These are phyloP conservation scores for Thamnidium elegans DNA, from an alignment of 192 early-diverging fungal species.

Conservation along the genomic window DNA sequence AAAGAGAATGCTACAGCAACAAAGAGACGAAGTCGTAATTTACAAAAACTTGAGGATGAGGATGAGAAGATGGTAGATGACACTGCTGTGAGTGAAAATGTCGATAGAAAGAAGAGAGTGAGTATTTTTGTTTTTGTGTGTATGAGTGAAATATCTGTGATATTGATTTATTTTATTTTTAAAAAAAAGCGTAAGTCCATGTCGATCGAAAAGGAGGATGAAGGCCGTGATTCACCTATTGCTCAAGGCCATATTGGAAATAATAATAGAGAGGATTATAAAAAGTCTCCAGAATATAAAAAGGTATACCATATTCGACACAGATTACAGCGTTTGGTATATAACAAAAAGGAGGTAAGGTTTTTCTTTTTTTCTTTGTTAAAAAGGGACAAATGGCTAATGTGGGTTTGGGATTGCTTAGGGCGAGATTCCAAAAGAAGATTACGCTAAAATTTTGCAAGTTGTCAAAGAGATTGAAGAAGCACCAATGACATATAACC, in stretches of 20 bases:
- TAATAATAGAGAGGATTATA: not conserved
- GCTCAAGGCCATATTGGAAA: not conserved
- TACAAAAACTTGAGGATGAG: not conserved
- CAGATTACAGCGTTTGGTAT: conserved; percentile 30
- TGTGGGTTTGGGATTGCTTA: not conserved
- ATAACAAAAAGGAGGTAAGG: conserved; percentile 30
- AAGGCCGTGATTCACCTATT: not conserved
- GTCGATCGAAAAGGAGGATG: conserved; percentile 9
- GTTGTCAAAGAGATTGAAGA: conserved; percentile 30
- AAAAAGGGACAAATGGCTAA: not conserved
- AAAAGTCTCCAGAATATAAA: conserved; percentile 8
- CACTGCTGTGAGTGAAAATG: not conserved
- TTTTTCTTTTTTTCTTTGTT: not conserved
- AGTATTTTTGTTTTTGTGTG: not conserved
- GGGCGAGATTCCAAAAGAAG: conserved; percentile 29
- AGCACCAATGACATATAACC: conserved; percentile 22
- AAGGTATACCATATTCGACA: conserved; percentile 32
- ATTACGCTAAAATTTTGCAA: conserved; percentile 24
- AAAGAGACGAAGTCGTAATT: conserved; percentile 3
- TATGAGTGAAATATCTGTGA: not conserved
- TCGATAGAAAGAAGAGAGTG: conserved; percentile 6
- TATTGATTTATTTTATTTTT: not conserved
- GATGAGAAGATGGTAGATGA: not conserved
- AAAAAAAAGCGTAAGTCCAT: conserved; percentile 10
- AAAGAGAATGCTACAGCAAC: not conserved